phyloP scores from a whole-genome alignment of 305 asterid genomes.

The Nicotiana rustica region DNA sequence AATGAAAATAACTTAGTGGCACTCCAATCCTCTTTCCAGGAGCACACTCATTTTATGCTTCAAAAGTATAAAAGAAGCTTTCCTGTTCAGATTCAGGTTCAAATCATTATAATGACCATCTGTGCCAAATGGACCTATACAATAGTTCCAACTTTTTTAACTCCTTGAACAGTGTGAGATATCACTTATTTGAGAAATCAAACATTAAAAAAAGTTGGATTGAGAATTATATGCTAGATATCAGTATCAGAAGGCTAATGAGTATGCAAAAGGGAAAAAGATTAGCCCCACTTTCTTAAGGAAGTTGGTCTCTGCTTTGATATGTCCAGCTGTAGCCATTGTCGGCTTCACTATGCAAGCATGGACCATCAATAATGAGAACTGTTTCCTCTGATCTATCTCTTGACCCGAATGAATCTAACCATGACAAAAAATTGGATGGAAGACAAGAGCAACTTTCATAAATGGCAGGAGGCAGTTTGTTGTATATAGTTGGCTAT shows the following conservation, averaged over 20 bases:
- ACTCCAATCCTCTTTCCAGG: slow-evolving; percentile 25
- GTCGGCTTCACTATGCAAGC: slow-evolving; percentile 9
- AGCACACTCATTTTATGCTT: slow-evolving; percentile 32
- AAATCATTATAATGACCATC: slow-evolving; percentile 10
- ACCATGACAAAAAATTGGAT: neutral
- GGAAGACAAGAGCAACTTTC: neutral
- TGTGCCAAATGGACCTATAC: neutral
- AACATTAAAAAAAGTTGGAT: slow-evolving; percentile 23
- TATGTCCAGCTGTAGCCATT: slow-evolving; percentile 7
- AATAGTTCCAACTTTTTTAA: neutral
- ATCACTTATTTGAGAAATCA: slow-evolving; percentile 31
- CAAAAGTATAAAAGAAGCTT: neutral
- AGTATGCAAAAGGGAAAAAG: slow-evolving; percentile 1
- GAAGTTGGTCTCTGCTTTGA: slow-evolving; percentile 21
- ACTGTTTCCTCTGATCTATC: slow-evolving; percentile 18
- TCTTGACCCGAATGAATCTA: slow-evolving; percentile 19
- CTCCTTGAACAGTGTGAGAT: slow-evolving; percentile 17
- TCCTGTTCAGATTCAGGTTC: slow-evolving; percentile 24
- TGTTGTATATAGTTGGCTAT: neutral
- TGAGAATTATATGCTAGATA: neutral
- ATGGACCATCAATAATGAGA: slow-evolving; percentile 16
- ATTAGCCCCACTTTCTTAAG: slow-evolving; percentile 10
- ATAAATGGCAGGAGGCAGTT: slow-evolving; percentile 28
- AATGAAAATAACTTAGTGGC: slow-evolving; percentile 22
- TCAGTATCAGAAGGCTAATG: slow-evolving; percentile 22